phyloP scores from a whole-genome alignment of 352 stramenopile genomes.

The Blastocystis sp. region DNA sequence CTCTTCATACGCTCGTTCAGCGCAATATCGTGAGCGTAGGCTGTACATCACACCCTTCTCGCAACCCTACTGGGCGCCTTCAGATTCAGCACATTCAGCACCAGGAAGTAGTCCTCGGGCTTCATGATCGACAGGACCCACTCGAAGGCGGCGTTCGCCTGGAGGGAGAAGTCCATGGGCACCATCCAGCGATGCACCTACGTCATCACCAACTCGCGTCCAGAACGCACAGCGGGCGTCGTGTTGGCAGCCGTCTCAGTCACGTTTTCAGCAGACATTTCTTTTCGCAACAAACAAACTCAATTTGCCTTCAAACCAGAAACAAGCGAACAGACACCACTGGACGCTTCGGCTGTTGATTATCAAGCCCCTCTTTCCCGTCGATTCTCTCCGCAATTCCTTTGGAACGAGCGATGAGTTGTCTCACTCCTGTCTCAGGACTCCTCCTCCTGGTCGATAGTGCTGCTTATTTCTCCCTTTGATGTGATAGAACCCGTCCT shows the following conservation, averaged over 20 bases:
- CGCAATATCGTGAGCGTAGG: conserved; percentile 67
- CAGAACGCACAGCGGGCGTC: too few relatives aligned
- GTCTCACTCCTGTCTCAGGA: conserved; percentile 12
- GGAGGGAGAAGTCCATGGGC: conserved; percentile 67
- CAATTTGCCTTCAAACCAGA: too few relatives aligned
- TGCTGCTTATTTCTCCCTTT: background rate
- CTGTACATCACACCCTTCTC: conserved; percentile 3
- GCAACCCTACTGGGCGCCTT: conserved; percentile 49
- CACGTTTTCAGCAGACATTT: too few relatives aligned
- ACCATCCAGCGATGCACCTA: conserved; percentile 64
- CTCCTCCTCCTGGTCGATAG: conserved; percentile 27
- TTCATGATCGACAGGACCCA: conserved; percentile 64
- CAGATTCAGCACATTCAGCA: conserved; percentile 65
- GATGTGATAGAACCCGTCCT: conserved; percentile 22
- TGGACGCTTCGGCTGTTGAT: too few relatives aligned
- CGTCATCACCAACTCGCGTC: too few relatives aligned
- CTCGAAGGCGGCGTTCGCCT: conserved; percentile 53
- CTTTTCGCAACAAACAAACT: too few relatives aligned
- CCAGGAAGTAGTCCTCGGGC: conserved; percentile 48
- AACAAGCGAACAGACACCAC: too few relatives aligned
- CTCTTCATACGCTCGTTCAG: conserved; percentile 66
- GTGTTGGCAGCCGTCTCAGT: too few relatives aligned
- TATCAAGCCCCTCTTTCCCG: too few relatives aligned
- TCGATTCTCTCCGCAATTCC: too few relatives aligned
- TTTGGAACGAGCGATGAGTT: background rate